These are phyloP conservation scores for Mycena amicta DNA, from an alignment of 768 basidiomycete species.

Conservation along the genomic window DNA sequence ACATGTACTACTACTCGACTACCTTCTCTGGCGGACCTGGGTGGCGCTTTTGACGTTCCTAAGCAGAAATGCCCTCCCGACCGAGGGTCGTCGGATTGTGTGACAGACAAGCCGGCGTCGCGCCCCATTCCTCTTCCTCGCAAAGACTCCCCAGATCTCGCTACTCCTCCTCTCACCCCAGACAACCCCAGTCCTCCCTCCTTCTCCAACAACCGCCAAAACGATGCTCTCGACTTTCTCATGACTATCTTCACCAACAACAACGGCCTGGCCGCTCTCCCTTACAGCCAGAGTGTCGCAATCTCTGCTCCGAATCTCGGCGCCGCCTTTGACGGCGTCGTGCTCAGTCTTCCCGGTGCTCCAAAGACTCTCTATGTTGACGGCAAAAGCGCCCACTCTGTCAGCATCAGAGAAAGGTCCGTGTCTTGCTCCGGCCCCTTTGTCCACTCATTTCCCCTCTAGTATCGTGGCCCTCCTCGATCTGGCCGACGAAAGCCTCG, in stretches of 20 bases:
- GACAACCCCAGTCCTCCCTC: slow-evolving; percentile 58
- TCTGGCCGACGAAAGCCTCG: slow-evolving; percentile 82
- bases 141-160: slow-evolving; percentile 39
- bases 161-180: slow-evolving; percentile 81
- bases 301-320: slow-evolving; percentile 73
- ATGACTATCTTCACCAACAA: slow-evolving; percentile 77
- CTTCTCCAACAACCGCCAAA: slow-evolving; percentile 46
- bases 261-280: slow-evolving; percentile 65
- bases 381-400: slow-evolving; percentile 77
- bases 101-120: slow-evolving; percentile 90
- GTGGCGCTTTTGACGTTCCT: slow-evolving; percentile 96
- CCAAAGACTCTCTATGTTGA: slow-evolving; percentile 83
- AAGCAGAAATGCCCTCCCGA: slow-evolving; percentile 92
- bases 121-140: slow-evolving; percentile 37
- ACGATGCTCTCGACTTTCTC: slow-evolving; percentile 76
- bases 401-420: slow-evolving; percentile 84
- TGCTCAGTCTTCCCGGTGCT: slow-evolving; percentile 71
- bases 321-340: slow-evolving; percentile 73
- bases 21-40: slow-evolving; percentile 93
- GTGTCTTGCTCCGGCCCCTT: slow-evolving; percentile 17
- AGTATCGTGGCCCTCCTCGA: slow-evolving; percentile 88
- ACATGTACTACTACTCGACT: slow-evolving; percentile 91
- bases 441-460: slow-evolving; percentile 14
- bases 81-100: slow-evolving; percentile 92
- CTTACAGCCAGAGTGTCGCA: slow-evolving; percentile 74